phyloP scores from a whole-genome alignment of 495 filamentous ascomycete genomes.

The Halenospora varia region DNA sequence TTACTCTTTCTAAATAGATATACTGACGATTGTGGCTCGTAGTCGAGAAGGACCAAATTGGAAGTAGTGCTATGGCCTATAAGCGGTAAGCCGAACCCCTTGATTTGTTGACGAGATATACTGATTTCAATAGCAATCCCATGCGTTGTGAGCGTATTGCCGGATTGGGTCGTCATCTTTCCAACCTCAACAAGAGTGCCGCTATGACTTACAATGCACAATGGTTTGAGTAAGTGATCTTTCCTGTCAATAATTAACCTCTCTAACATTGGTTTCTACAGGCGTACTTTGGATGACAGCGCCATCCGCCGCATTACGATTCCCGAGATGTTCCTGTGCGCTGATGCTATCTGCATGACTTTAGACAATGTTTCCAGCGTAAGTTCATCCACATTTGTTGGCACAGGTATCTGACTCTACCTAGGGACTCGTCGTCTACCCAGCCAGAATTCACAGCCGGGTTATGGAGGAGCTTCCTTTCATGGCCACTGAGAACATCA shows the following conservation, averaged over 20 bases:
- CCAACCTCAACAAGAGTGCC: constrained; percentile 62
- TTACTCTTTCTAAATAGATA: too few relatives aligned
- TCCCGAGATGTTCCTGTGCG: constrained; percentile 75
- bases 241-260: constrained; percentile 32
- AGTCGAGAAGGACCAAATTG: constrained; percentile 73
- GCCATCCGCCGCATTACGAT: constrained; percentile 45
- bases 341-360: constrained; percentile 77
- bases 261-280: background rate
- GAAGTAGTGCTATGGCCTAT: constrained; percentile 67
- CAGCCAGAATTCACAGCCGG: constrained; percentile 63
- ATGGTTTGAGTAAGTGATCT: constrained; percentile 68
- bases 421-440: constrained; percentile 74
- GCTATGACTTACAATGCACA: constrained; percentile 77
- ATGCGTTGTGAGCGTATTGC: constrained; percentile 87
- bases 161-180: constrained; percentile 67
- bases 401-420: too few relatives aligned
- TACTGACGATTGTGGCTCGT: background rate
- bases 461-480: constrained; percentile 82
- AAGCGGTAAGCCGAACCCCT: constrained; percentile 47
- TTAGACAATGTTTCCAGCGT: constrained; percentile 78
- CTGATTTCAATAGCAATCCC: constrained; percentile 51
- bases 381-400: background rate
- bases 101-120: too few relatives aligned
- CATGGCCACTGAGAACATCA: constrained; percentile 83
- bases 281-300: constrained; percentile 25